These are phyloP conservation scores for Venturia pyrina DNA, from an alignment of 2,329 filamentous ascomycete genomes.

Conservation along the genomic window DNA sequence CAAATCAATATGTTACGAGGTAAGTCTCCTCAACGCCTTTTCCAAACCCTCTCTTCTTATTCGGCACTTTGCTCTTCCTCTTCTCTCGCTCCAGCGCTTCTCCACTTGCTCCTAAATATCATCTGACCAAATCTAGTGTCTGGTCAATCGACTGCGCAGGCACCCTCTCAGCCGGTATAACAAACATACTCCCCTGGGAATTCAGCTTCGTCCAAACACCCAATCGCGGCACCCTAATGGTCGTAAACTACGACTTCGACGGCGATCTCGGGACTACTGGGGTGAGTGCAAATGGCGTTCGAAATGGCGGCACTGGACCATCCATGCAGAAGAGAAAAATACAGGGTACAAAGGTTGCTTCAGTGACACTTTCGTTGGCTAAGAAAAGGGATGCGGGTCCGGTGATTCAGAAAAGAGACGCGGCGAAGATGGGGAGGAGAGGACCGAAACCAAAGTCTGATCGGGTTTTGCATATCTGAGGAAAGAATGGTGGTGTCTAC, in stretches of 20 bases:
- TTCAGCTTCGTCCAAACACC: conserved; percentile 6
- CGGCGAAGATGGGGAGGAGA: neutral
- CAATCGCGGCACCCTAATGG: neutral
- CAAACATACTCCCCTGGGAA: neutral
- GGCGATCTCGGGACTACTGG: neutral
- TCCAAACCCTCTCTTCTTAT: too few species aligned
- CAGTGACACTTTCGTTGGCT: neutral
- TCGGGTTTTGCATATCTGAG: neutral
- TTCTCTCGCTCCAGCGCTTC: neutral
- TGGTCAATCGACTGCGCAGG: conserved; percentile 10
- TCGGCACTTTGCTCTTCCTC: too few species aligned
- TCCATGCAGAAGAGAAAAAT: neutral
- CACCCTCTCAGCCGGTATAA: conserved; percentile 6
- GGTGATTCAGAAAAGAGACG: neutral
- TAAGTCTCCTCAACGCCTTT: neutral
- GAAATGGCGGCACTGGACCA: neutral
- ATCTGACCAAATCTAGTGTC: neutral
- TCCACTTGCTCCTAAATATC: neutral
- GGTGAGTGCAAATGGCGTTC: neutral
- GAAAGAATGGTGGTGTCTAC: neutral
- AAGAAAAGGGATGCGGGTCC: too few species aligned
- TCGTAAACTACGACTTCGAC: neutral
- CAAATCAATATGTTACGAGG: neutral
- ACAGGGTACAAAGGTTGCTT: neutral
- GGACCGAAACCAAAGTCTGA: neutral